Percentiles rank a stretch among this genome's conserved stretches.
Evolutionary conservation across 2,329 filamentous ascomycete genomes (phyloP).

Genomic region (Parastagonospora avenae): DNA sequence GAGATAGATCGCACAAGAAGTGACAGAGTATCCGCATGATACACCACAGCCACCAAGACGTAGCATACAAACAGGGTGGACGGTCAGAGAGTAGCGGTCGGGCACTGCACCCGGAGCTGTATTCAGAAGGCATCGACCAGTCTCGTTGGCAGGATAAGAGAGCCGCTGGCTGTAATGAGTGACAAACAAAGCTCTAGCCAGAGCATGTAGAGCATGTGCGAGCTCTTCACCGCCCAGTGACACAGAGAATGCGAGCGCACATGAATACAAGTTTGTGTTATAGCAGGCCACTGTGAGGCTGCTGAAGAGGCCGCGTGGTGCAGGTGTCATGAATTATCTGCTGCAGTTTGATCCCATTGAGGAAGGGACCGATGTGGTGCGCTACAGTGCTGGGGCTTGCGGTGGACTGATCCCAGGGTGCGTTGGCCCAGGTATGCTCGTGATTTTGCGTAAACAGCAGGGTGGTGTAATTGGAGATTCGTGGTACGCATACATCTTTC

Average conservation of each 20-base stretch:
- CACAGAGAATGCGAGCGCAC: too few species aligned
- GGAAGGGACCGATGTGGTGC: too few species aligned
- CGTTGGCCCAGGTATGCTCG: too few species aligned
- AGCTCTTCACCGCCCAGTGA: not conserved
- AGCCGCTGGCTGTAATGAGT: not conserved
- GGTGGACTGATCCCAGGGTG: not conserved
- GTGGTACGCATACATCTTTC: constrained; percentile 7
- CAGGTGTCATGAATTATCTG: not conserved
- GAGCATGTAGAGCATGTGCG: not conserved
- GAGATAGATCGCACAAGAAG: not conserved
- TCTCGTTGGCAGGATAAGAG: not conserved
- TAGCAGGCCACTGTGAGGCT: not conserved
- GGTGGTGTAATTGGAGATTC: not conserved
- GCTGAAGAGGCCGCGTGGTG: not conserved
- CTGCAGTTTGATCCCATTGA: too few species aligned
- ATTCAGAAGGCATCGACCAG: not conserved
- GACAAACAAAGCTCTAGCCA: not conserved
- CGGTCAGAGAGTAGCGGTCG: not conserved
- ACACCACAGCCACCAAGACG: not conserved
- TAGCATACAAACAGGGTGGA: constrained; percentile 1
- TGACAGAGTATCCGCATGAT: not conserved
- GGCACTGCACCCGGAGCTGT: not conserved
- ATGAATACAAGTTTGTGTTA: not conserved
- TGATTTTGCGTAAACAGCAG: too few species aligned
- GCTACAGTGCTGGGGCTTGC: not conserved